Base-by-base conservation (phyloP, 768 basidiomycete genomes). In the Calocera viscosa region DNA sequence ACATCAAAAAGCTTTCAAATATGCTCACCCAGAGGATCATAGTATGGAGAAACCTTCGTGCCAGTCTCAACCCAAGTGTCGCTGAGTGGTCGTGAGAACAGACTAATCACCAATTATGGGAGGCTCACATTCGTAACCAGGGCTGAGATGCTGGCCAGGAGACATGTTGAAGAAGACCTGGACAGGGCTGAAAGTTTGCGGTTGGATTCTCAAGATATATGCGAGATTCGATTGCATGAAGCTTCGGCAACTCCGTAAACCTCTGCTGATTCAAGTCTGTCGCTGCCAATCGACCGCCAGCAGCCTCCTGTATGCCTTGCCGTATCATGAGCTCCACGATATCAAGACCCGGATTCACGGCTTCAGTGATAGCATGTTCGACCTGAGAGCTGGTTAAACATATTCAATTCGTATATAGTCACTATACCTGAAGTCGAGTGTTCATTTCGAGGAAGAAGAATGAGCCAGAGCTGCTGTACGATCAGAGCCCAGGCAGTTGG, bases 391-490 rank as follows among this genome's bases (percentile, higher is more conserved):
- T 68, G 38, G 68, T 68, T 33, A 65, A 68, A 30, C 0, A 8
- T 2, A 26, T 24, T 26, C 2, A n/a, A 64, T 3, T 38, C 0
- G 30, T 26, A 39, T 32, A 40, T 63, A 60, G 11, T 32, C n/a
- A 41, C 40, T 71, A 64, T 65, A 79, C 84, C 72, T 86, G 85
- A 49, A 87, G 81, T 10, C 86, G 79, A 0, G 85, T 84, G 68
- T 89, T 88, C 82, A 88, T 84, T 73, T 89, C 87, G 14, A 89
- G 77, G 68, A 88, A 89, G 76, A 79, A 87, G 75, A 86, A 87
- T 0, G 77, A 71, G 0, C 78, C 80, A 0, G 82, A 82, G 43
- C 43, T 47, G 19, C 5, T 14, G n/a, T 14, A 38, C 7, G 43
- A 47, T 24, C 43, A 47, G 19, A 19, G 19, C 24, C 24, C 5